Base-by-base conservation (phyloP, 352 stramenopile genomes). In the Globisporangium ultimum region DNA sequence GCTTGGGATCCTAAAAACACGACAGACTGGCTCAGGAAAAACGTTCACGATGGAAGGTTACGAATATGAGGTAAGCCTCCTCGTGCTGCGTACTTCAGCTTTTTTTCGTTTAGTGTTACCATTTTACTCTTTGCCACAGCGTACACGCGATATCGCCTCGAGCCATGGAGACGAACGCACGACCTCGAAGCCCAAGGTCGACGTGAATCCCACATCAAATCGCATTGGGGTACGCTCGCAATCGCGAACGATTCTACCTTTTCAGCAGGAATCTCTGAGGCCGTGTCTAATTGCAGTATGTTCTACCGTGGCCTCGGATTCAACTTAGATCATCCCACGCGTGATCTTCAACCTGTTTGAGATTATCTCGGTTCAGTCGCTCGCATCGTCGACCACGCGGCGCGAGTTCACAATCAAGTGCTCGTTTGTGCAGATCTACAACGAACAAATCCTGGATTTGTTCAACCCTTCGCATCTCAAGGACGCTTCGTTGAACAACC, bases 341-440 rank as follows among this genome's bases (percentile, higher is more conserved):
- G 62, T 75, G 17, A 81, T 86, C 48, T 70, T 76, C 20, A 58
- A 66, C 15, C 64, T 86, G 2, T 81, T 82, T 43, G 63, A 71
- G 40, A 61, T 65, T 4, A 70, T 77, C 18, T 61, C 68, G 0
- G 38, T 24, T 11, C 57, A 45, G 2, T 64, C 61, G 8, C 40
- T 62, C 56, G 14, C 34, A 0, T 14, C 24, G 9, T 59, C 34
- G 2, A 34, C 46, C 20, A 50, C 61, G 10, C 61, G 42, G 18
- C 70, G 73, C 0, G 72, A 85, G 45, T 85, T 72, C 52, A 68
- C 57, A 3, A 48, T 85, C 53, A 68, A 74, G 38, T 95, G 84
- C 58, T 93, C 80, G 6, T 96, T 96, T 54, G 82, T 93, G 17
- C 89, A 97, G 68, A 90, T 97, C 57, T 97, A 96, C 77, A 98